phyloP scores from a whole-genome alignment of 2,329 filamentous ascomycete genomes.

The Colletotrichum tofieldiae region DNA sequence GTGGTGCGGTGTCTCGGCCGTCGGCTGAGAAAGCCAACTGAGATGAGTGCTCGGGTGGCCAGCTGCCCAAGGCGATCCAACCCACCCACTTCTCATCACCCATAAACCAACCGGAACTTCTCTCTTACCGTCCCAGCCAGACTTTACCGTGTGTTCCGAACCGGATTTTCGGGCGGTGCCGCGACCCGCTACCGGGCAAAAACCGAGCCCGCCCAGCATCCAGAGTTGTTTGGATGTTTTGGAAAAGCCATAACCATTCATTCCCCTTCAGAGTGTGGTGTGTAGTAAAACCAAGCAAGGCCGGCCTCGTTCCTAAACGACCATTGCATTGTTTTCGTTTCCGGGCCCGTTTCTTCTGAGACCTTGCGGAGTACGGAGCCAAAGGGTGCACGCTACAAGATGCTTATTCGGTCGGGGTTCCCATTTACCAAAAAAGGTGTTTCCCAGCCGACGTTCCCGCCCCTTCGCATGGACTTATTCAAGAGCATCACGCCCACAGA shows the following conservation, averaged over 20 bases:
- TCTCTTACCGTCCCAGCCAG: constrained; percentile 4
- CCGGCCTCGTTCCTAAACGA: constrained; percentile 1
- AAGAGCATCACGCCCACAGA: constrained; percentile 2
- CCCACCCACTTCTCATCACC: background rate
- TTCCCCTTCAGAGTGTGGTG: background rate
- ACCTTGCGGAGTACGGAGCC: background rate
- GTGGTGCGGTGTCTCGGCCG: constrained; percentile 17
- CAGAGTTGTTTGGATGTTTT: constrained; percentile 1
- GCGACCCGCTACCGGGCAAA: constrained; percentile 30
- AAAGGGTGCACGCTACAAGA: background rate
- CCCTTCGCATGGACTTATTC: background rate
- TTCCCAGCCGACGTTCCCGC: constrained; percentile 10
- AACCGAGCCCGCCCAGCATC: constrained; percentile 8
- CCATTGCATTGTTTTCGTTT: constrained; percentile 31
- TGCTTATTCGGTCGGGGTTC: constrained; percentile 1
- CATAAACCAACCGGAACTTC: constrained; percentile 2
- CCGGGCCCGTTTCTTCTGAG: constrained; percentile 32
- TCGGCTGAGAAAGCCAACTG: constrained; percentile 5
- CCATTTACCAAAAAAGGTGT: background rate
- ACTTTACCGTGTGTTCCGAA: constrained; percentile 22
- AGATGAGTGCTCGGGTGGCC: constrained; percentile 27
- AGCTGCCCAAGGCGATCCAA: constrained; percentile 20
- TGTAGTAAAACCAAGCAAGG: background rate
- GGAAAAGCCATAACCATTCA: background rate
- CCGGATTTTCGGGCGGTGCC: constrained; percentile 28